Conservation (phyloP, 2,329 filamentous ascomycete genomes). For the Alternaria sp. region DNA sequence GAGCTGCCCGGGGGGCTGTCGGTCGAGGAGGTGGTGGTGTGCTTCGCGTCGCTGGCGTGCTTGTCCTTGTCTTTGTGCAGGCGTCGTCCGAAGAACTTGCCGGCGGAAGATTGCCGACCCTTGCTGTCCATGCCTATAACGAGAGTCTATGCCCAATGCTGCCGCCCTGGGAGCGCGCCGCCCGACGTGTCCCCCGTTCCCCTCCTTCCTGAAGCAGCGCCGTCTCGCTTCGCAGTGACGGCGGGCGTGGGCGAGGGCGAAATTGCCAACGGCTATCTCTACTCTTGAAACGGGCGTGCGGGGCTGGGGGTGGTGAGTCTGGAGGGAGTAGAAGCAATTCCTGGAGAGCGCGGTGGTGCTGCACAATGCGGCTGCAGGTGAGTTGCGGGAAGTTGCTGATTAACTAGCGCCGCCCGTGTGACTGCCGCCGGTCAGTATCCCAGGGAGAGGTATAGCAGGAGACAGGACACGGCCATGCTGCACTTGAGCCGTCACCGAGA, state of each 20-base stretch:
- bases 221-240: neutral
- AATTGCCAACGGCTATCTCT: neutral
- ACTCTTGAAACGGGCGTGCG: conserved; percentile 24
- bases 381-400: conserved; percentile 26
- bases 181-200: conserved; percentile 17
- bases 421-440: conserved; percentile 3
- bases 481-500: neutral
- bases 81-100: conserved; percentile 85
- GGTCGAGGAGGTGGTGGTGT: conserved; percentile 64
- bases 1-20: conserved; percentile 70
- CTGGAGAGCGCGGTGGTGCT: conserved; percentile 18
- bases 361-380: conserved; percentile 22
- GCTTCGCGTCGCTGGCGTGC: conserved; percentile 21
- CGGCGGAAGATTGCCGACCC: conserved; percentile 80
- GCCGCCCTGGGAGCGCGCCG: conserved; percentile 17
- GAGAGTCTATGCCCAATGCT: conserved; percentile 24
- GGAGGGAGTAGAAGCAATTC: conserved; percentile 6
- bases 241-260: conserved; percentile 2
- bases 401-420: conserved; percentile 16
- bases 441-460: neutral
- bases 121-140: conserved; percentile 68
- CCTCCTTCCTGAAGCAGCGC: conserved; percentile 5
- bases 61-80: conserved; percentile 73
- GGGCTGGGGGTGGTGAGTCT: conserved; percentile 11
- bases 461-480: neutral